A percentile compares a stretch with the other conserved stretches of the same genome.
These are phyloP conservation scores for Eutrema japonicum DNA, from an alignment of 345 rosid genomes.

Conservation along the genomic window DNA sequence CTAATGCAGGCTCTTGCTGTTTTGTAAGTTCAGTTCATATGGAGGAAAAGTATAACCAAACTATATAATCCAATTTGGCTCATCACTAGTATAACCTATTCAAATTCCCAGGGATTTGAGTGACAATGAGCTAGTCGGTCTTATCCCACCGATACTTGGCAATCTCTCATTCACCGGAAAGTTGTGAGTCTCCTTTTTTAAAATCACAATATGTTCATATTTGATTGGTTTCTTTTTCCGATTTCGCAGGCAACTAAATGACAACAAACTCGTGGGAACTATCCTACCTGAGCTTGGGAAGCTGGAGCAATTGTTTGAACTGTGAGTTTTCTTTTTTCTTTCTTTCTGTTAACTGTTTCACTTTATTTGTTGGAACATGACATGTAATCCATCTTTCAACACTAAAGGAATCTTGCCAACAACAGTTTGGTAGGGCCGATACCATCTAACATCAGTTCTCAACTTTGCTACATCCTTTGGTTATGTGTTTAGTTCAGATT, in stretches of 20 bases:
- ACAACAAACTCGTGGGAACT: constrained; percentile 65
- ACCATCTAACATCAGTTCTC: constrained; percentile 71
- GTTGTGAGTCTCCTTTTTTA: constrained; percentile 55
- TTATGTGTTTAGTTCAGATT: background rate
- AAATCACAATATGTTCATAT: background rate
- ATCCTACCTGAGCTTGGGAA: constrained; percentile 96
- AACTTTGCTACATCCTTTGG: background rate
- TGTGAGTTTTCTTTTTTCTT: constrained; percentile 51
- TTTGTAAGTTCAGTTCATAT: constrained; percentile 56
- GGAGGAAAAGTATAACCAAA: background rate
- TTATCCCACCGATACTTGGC: constrained; percentile 90
- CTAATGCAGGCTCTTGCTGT: constrained; percentile 99
- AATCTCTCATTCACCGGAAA: constrained; percentile 91
- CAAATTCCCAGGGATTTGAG: constrained; percentile 70
- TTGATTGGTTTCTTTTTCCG: background rate
- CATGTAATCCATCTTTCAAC: background rate
- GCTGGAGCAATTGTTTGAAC: constrained; percentile 87
- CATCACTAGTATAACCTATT: background rate
- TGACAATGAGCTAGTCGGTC: constrained; percentile 86
- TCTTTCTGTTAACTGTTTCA: background rate
- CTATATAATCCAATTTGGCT: background rate
- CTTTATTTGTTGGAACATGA: background rate
- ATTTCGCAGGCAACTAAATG: constrained; percentile 73
- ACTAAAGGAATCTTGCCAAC: constrained; percentile 82
- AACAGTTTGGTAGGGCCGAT: constrained; percentile 83